These are phyloP conservation scores for Beauveria caledonica DNA, from an alignment of 2,329 filamentous ascomycete genomes.

Conservation along the genomic window DNA sequence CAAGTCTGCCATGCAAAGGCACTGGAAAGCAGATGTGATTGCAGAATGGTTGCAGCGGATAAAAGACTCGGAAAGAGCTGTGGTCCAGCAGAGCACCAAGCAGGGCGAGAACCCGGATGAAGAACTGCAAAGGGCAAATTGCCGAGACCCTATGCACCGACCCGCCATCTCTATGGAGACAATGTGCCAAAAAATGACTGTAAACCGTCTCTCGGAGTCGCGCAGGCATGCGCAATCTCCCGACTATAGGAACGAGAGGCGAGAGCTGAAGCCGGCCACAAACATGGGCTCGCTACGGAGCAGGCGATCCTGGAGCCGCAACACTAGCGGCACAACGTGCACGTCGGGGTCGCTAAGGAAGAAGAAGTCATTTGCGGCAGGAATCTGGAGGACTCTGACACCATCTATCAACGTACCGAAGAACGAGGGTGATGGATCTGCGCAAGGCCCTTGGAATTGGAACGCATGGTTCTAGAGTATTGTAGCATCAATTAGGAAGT, in stretches of 20 bases:
- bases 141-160: not conserved
- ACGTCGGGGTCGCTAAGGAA: slow-evolving; percentile 4
- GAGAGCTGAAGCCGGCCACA: not conserved
- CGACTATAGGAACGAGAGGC: slow-evolving; percentile 3
- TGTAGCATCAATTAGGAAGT: slow-evolving; percentile 11
- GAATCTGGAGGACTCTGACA: slow-evolving; percentile 7
- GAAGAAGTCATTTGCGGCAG: slow-evolving; percentile 10
- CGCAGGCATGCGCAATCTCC: not conserved
- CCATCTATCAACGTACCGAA: not conserved
- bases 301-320: not conserved
- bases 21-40: slow-evolving; percentile 41
- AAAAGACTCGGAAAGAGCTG: not conserved
- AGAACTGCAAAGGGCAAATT: not conserved
- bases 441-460: slow-evolving; percentile 7
- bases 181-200: not conserved
- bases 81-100: no score
- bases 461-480: slow-evolving; percentile 10
- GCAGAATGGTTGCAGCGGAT: slow-evolving; percentile 32
- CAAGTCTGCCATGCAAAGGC: slow-evolving; percentile 35
- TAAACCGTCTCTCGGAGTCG: not conserved
- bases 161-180: not conserved
- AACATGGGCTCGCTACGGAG: not conserved
- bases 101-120: not conserved
- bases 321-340: not conserved
- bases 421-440: not conserved